These are phyloP conservation scores for Xanthoparmelia taractica DNA, from an alignment of 495 filamentous ascomycete genomes.

Conservation along the genomic window DNA sequence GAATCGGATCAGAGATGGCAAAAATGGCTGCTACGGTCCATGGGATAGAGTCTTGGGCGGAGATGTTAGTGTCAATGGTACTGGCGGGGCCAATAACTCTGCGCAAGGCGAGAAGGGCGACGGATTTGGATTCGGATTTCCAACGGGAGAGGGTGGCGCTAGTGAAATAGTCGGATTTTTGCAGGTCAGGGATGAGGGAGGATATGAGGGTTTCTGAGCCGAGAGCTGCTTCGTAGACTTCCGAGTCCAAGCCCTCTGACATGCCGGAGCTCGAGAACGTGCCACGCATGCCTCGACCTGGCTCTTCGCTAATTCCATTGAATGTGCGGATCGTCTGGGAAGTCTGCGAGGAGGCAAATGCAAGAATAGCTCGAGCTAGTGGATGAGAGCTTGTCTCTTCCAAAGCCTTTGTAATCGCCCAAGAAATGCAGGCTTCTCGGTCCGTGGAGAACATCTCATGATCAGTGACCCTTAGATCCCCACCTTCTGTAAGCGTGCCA, in stretches of 20 bases:
- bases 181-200: conserved; percentile 26
- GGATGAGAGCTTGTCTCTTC: conserved; percentile 85
- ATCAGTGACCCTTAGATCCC: conserved; percentile 71
- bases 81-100: conserved; percentile 17
- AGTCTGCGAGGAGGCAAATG: conserved; percentile 49
- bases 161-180: conserved; percentile 35
- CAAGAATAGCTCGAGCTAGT: conserved; percentile 71
- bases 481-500: conserved; percentile 81
- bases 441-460: conserved; percentile 47
- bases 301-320: conserved; percentile 57
- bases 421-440: conserved; percentile 34
- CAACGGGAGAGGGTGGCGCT: conserved; percentile 49
- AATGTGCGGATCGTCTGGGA: conserved; percentile 28
- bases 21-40: conserved; percentile 44
- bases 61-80: conserved; percentile 24
- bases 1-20: conserved; percentile 63
- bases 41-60: background rate
- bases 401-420: conserved; percentile 52
- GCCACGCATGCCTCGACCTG: conserved; percentile 76
- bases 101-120: conserved; percentile 58
- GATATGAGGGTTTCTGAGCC: conserved; percentile 75
- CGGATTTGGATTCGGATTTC: conserved; percentile 65
- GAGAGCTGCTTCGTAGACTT: conserved; percentile 58
- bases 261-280: conserved; percentile 43
- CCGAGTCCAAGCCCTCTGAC: conserved; percentile 13